Evolutionary conservation across 768 basidiomycete genomes (phyloP), one percentile per base, ranked within the genome.

Genomic region (Jaapia argillacea): DNA sequence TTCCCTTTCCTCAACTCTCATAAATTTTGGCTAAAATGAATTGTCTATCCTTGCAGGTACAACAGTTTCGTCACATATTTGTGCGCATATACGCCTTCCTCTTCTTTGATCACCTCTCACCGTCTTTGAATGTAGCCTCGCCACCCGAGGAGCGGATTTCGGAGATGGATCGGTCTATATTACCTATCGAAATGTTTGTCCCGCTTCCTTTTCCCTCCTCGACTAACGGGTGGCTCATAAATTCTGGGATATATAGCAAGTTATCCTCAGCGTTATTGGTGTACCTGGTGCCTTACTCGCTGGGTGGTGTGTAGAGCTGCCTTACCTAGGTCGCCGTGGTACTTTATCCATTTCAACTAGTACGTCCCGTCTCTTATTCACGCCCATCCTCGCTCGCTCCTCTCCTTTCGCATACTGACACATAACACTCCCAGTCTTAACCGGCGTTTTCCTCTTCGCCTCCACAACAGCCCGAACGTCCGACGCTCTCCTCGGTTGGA

Each of bases 391-490:
- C 54, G 64, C 64, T n/a, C n/a, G n/a, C n/a, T n/a, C n/a, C n/a
- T n/a, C n/a, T n/a, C n/a, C n/a, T n/a, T n/a, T n/a, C n/a, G n/a
- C n/a, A n/a, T n/a, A n/a, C n/a, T n/a, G 62, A 58, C 68, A 70
- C 55, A 55, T 62, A 80, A 77, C 71, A 56, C 68, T 86, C 53
- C n/a, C n/a, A n/a, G n/a, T n/a, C n/a, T n/a, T n/a, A n/a, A 87
- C 85, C 7, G 85, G 84, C 13, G 69, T 68, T 10, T 87, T 87
- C 64, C 71, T 90, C 37, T 80, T 83, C 53, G 78, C 70, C 49
- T 79, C 74, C 24, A 87, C 85, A 36, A 86, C 84, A n/a, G 72
- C 85, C 24, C 70, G 75, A 51, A 77, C 71, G 46, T 83, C 79
- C 5, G 68, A 79, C 47, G 68, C 74, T 22, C 68, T 87, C 33